Evolutionary conservation across 2,329 filamentous ascomycete genomes (phyloP).

Genomic region (Colletotrichum sp.): DNA sequence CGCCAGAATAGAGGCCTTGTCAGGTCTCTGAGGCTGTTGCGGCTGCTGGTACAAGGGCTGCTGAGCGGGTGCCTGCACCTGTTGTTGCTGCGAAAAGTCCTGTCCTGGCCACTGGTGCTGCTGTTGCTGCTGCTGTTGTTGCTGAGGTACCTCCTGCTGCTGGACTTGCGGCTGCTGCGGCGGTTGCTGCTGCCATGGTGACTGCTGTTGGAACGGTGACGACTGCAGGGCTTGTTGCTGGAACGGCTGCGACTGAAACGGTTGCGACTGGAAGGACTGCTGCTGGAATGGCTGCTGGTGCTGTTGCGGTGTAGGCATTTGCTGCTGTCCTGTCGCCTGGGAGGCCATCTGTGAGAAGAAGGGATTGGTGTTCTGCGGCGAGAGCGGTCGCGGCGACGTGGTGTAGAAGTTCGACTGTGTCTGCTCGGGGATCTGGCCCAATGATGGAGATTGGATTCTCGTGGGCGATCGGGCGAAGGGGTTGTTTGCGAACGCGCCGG

Average conservation of each 20-base stretch:
- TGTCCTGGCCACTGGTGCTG: slow-evolving; percentile 33
- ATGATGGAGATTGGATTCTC: slow-evolving; percentile 52
- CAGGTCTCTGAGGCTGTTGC: slow-evolving; percentile 51
- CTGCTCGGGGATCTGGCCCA: slow-evolving; percentile 60
- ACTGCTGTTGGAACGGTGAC: slow-evolving; percentile 23
- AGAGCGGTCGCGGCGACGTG: slow-evolving; percentile 29
- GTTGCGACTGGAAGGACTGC: slow-evolving; percentile 27
- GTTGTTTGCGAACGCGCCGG: slow-evolving; percentile 45
- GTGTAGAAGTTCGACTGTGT: slow-evolving; percentile 47
- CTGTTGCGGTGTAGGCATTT: slow-evolving; percentile 22
- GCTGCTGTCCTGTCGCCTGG: slow-evolving; percentile 14
- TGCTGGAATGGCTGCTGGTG: slow-evolving; percentile 26
- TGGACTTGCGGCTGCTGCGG: slow-evolving; percentile 21
- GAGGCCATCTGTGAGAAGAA: slow-evolving; percentile 30
- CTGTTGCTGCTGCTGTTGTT: slow-evolving; percentile 33
- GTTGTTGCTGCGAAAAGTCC: slow-evolving; percentile 25
- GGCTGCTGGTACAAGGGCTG: slow-evolving; percentile 34
- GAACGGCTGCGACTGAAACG: slow-evolving; percentile 25
- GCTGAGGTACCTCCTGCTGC: slow-evolving; percentile 50
- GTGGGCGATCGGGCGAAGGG: slow-evolving; percentile 57
- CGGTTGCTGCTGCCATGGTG: slow-evolving; percentile 26
- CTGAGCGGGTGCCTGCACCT: slow-evolving; percentile 32
- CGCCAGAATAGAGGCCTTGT: slow-evolving; percentile 78
- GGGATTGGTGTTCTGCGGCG: slow-evolving; percentile 29
- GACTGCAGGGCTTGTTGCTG: slow-evolving; percentile 34